phyloP scores from a whole-genome alignment of 176 grass and related monocot genomes.

The Triticum timopheevii region DNA sequence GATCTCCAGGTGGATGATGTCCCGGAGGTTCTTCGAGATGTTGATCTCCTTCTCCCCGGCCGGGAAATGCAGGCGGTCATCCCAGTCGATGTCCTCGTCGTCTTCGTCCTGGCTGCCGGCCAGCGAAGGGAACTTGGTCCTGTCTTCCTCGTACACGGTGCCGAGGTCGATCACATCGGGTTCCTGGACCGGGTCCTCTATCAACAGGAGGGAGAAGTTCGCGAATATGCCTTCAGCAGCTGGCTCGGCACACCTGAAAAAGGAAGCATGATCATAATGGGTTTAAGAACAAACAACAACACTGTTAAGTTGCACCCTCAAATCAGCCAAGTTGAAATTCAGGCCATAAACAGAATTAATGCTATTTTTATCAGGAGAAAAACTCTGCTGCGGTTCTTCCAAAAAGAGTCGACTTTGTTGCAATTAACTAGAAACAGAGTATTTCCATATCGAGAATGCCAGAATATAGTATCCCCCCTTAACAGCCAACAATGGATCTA shows the following conservation, averaged over 20 bases:
- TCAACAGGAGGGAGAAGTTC: conserved; percentile 71
- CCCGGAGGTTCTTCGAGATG: conserved; percentile 74
- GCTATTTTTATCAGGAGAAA: too few species aligned
- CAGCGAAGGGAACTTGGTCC: too few species aligned
- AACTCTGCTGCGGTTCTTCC: too few species aligned
- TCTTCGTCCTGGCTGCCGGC: too few species aligned
- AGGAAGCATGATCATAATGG: background rate
- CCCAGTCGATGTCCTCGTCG: conserved; percentile 60
- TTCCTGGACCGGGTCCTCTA: conserved; percentile 36
- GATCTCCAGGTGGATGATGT: conserved; percentile 62
- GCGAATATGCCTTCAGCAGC: conserved; percentile 63
- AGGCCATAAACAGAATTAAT: too few species aligned
- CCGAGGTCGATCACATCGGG: too few species aligned
- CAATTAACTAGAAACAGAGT: too few species aligned
- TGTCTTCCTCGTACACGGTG: too few species aligned
- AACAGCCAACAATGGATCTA: too few species aligned
- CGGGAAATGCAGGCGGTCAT: conserved; percentile 78
- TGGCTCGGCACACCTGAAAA: conserved; percentile 64
- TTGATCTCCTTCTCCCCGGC: conserved; percentile 59
- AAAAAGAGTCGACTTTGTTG: too few species aligned
- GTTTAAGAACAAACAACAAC: background rate
- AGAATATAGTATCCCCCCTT: too few species aligned
- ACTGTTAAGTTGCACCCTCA: background rate
- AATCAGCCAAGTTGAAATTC: background rate
- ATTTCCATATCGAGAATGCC: too few species aligned